These are phyloP conservation scores for Chrysosporium queenslandicum DNA, from an alignment of 2,329 filamentous ascomycete genomes.

Conservation along the genomic window DNA sequence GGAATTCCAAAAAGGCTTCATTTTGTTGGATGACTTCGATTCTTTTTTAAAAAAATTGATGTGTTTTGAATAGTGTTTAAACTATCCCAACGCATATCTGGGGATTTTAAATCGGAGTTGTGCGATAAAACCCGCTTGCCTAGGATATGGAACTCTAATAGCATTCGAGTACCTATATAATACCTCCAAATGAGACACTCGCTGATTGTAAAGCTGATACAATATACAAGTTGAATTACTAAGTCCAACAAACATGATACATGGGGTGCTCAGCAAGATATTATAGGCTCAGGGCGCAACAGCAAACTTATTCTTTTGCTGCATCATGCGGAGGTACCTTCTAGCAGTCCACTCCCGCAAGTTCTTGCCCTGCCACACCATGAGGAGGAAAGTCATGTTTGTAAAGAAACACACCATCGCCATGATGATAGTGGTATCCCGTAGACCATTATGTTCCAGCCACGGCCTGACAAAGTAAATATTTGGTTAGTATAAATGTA, in stretches of 20 bases:
- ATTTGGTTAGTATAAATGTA: background rate
- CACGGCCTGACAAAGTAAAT: conserved; percentile 21
- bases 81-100: too few species aligned
- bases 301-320: conserved; percentile 11
- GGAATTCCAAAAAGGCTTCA: too few species aligned
- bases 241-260: too few species aligned
- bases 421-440: conserved; percentile 28
- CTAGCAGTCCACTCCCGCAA: conserved; percentile 16
- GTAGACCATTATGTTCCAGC: conserved; percentile 26
- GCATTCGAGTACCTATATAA: too few species aligned
- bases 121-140: conserved; percentile 36
- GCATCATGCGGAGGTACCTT: conserved; percentile 12
- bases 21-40: too few species aligned
- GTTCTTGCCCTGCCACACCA: conserved; percentile 16
- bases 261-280: background rate
- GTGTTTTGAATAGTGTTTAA: too few species aligned
- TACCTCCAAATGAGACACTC: too few species aligned
- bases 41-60: too few species aligned
- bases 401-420: conserved; percentile 21
- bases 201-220: too few species aligned
- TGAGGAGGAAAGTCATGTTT: conserved; percentile 15
- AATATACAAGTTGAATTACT: too few species aligned
- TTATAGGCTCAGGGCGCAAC: background rate
- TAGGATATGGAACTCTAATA: conserved; percentile 36
- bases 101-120: too few species aligned